Evolutionary conservation across 208 protist species (phyloP), one percentile per base, ranked within the genome.

Genomic region (Herpetomonas tarakana): DNA sequence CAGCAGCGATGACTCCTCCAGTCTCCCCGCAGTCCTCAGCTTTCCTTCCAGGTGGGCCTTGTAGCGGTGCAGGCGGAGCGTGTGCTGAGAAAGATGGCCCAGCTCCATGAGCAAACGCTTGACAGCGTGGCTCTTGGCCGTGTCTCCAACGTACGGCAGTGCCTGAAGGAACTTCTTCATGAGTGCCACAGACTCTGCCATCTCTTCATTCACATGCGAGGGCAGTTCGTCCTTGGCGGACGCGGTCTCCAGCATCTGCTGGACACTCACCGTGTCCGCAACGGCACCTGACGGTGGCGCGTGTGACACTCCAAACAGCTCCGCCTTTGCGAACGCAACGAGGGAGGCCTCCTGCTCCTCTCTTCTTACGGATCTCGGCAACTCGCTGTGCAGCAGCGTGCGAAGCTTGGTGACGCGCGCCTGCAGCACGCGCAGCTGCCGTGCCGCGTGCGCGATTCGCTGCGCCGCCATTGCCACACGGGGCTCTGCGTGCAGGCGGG

Each of bases 401-500:
- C 24, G 16, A 0, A 45, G 53, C 1, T 62, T 56, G 1, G 27
- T 39, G 18, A 50, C 35, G 29, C 53, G 53, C 1, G 30, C 47
- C 26, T 52, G 25, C 18, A 60, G 60, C 51, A 61, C 52, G 35
- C 47, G 67, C 16, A 62, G 58, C 28, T 27, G 26, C 28, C 41
- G 46, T n/a, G 35, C 53, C 30, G 61, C 54, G 2, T 39, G 53
- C 27, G 66, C 68, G 22, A 56, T 56, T 3, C 38, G 69, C 26
- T 65, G 61, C 4, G 51, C 57, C 3, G 45, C 7, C 6, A 28
- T 52, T 9, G 58, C 14, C 18, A 75, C n/a, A n/a, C 52, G 58
- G 19, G 56, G 58, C 18, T 75, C 69, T 3, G 2, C 12, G 27
- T 6, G 18, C 19, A 65, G 19, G 3, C 22, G 26, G 0, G 27